Percentiles rank a stretch among this genome's conserved stretches.
Evolutionary conservation across 2,329 filamentous ascomycete genomes (phyloP).

Genomic region (Ceratocystis eucalypticola): DNA sequence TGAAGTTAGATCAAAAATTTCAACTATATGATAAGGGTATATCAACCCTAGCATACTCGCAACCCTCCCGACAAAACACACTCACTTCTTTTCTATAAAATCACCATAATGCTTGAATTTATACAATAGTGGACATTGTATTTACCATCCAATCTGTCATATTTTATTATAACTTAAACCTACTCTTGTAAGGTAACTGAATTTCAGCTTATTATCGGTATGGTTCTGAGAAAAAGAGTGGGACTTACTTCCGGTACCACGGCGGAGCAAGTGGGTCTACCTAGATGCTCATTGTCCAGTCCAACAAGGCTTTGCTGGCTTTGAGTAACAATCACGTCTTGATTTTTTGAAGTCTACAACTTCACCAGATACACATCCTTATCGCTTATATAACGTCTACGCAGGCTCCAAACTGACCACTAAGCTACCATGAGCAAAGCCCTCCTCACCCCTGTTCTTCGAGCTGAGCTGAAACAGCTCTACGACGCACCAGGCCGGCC

Average conservation of each 20-base stretch:
- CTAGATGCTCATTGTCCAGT: not conserved
- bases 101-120: too few relatives aligned
- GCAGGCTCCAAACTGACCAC: not conserved
- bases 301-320: not conserved
- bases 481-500: slow-evolving; percentile 13
- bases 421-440: not conserved
- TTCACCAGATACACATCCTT: not conserved
- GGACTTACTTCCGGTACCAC: not conserved
- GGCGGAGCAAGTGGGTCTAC: not conserved
- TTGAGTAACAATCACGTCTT: not conserved
- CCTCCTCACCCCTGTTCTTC: slow-evolving; percentile 7
- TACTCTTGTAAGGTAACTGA: not conserved
- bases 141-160: too few relatives aligned
- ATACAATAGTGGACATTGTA: too few relatives aligned
- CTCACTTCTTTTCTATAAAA: too few relatives aligned
- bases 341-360: not conserved
- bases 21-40: not conserved
- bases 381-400: not conserved
- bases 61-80: too few relatives aligned
- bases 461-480: slow-evolving; percentile 2
- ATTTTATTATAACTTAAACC: not conserved
- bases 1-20: slow-evolving; percentile 2
- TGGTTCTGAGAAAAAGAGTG: not conserved
- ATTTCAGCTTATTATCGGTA: not conserved
- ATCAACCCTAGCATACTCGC: not conserved